phyloP scores from a whole-genome alignment of 345 rosid genomes.

The Moricandia arvensis region DNA sequence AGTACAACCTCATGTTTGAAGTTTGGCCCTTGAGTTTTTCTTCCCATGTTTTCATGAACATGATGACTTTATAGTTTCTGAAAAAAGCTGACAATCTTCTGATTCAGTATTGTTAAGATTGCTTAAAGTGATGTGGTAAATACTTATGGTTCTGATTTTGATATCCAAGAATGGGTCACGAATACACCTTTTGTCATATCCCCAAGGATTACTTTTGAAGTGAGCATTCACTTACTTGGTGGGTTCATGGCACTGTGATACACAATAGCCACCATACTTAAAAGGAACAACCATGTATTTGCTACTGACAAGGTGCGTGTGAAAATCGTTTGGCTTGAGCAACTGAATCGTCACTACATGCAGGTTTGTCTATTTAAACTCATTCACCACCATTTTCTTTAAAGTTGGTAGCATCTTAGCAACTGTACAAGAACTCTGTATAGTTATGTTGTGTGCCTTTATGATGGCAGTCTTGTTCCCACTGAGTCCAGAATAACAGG shows the following conservation, averaged over 20 bases:
- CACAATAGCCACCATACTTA: conserved; percentile 91
- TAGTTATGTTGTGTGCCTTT: no score
- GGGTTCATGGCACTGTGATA: conserved; percentile 98
- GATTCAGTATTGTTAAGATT: no score
- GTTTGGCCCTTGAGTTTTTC: no score
- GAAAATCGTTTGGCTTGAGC: conserved; percentile 94
- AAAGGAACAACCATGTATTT: conserved; percentile 88
- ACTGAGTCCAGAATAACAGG: no score
- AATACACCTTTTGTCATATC: conserved; percentile 95
- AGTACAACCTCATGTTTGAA: conserved; percentile 99
- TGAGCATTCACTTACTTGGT: conserved; percentile 94
- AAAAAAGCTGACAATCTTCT: no score
- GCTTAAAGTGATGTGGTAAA: neutral
- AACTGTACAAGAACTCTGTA: no score
- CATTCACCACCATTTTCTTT: conserved; percentile 8
- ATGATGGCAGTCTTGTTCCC: no score
- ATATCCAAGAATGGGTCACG: conserved; percentile 86
- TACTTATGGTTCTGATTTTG: conserved; percentile 18
- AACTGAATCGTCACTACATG: conserved; percentile 76
- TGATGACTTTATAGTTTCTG: no score
- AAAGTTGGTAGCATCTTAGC: no score
- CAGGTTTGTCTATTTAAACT: conserved; percentile 54
- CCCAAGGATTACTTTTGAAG: conserved; percentile 98
- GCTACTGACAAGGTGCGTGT: conserved; percentile 69
- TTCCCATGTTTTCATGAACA: no score